Evolutionary conservation across 768 basidiomycete genomes (phyloP).

Genomic region (Porpolomopsis calyptriformis): DNA sequence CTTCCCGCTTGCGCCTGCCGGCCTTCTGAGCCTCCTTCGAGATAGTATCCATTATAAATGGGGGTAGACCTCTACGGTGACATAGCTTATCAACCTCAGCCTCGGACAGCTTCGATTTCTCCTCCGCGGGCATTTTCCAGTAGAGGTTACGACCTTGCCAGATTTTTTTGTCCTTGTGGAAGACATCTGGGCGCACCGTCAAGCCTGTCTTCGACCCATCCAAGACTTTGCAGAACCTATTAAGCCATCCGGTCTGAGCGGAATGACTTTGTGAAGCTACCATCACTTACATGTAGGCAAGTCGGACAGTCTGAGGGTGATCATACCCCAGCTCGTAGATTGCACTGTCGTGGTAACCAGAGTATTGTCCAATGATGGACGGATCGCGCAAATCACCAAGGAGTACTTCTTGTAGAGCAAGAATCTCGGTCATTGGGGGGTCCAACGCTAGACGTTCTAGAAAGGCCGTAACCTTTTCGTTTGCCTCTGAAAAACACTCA

Average conservation of each 20-base stretch:
- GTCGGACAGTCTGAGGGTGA: constrained; percentile 1
- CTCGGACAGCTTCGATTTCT: constrained; percentile 14
- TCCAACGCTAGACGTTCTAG: neutral
- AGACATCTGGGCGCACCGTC: constrained; percentile 20
- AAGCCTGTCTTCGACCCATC: constrained; percentile 40
- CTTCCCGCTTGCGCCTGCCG: neutral
- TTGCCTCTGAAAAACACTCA: constrained; percentile 30
- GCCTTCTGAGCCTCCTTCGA: constrained; percentile 2
- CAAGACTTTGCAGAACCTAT: constrained; percentile 33
- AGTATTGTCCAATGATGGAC: constrained; percentile 1
- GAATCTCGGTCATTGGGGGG: neutral
- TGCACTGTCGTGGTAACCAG: constrained; percentile 5
- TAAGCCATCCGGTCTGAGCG: neutral
- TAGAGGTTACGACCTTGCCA: constrained; percentile 19
- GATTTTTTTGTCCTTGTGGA: constrained; percentile 15
- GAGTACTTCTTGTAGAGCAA: neutral
- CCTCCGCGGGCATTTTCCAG: constrained; percentile 9
- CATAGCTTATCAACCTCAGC: constrained; percentile 6
- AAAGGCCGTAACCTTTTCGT: constrained; percentile 28
- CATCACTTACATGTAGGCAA: constrained; percentile 6
- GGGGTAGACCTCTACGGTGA: constrained; percentile 9
- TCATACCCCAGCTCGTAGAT: constrained; percentile 1
- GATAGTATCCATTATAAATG: constrained; percentile 24
- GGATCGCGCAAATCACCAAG: constrained; percentile 1
- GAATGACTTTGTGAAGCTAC: neutral